A percentile compares a stretch with the other conserved stretches of the same genome.
Conservation (phyloP, 257 asterid species). For the Cinchona pubescens region DNA sequence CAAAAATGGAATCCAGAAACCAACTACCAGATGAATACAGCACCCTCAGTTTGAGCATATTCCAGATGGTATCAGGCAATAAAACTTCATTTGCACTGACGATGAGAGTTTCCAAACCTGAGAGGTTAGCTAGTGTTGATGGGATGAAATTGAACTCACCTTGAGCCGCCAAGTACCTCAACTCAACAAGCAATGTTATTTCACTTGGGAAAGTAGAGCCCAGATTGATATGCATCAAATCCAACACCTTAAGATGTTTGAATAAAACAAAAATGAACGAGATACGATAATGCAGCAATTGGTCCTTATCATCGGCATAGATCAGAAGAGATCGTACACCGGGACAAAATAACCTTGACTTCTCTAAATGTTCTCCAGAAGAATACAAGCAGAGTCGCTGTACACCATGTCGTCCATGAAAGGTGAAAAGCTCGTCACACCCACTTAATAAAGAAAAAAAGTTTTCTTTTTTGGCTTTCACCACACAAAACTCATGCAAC, state of each 20-base stretch:
- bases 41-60: not conserved
- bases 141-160: not conserved
- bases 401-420: not conserved
- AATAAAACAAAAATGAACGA: not conserved
- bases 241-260: slow-evolving; percentile 2
- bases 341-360: slow-evolving; percentile 6
- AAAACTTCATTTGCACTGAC: not conserved
- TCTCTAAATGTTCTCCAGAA: not conserved
- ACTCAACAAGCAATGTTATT: not conserved
- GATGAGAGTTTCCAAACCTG: slow-evolving; percentile 1
- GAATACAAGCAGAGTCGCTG: slow-evolving; percentile 2
- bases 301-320: not conserved
- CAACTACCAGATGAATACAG: not conserved
- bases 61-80: slow-evolving; percentile 1
- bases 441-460: not conserved
- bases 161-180: slow-evolving; percentile 2
- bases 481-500: slow-evolving; percentile 4
- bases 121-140: not conserved
- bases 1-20: not conserved
- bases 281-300: too few species aligned
- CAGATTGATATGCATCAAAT: not conserved
- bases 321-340: not conserved
- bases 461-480: slow-evolving; percentile 1
- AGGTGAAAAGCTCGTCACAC: not conserved
- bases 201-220: not conserved